Base-by-base conservation (phyloP, 2,329 filamentous ascomycete genomes). In the Alternaria triticimaculans region DNA sequence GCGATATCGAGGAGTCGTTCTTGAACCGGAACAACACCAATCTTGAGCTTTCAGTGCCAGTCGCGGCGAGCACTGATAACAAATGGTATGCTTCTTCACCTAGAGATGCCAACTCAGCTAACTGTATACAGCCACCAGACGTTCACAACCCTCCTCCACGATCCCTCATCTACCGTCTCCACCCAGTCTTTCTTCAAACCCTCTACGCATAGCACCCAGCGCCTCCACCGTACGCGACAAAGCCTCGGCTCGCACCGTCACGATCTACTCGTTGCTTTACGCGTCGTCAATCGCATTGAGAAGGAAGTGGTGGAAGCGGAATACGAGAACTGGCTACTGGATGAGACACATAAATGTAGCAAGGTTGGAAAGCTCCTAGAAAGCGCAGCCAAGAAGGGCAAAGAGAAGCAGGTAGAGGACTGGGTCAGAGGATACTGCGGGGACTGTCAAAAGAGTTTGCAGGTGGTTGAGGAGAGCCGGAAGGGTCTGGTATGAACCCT, bases 261-360 rank as follows among this genome's bases (percentile, higher is more conserved):
- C 78, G 94, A 98, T 76, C 84, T 99, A 20, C 83, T 98, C 3
- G 94, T 99, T 6, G 94, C 94, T 6, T 89, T 98, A 83, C 89
- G 94, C 5, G 88, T 97, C 3, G 90, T 98, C 64, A 97, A 98
- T 80, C 90, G 87, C 61, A 89, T 98, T 26, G 96, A 98, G 83
- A 87, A 87, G 62, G 94, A 97, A 79, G 90, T 97, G 78, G 81
- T 98, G 58, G 87, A 89, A 73, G 91, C 91, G 0, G 95, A 97
- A 79, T 99, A 94, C 90, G 94, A 97, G 82, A 92, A 92, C 67
- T 99, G 95, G 94, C 86, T 98, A 28, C 81, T 87, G 4, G 90
- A 92, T 69, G 96, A 99, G 82, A 90, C 89, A 67, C 80, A 85
- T 33, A 87, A 92, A 53, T 99, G 96, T 78, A 88, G 88, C 60